These are phyloP conservation scores for Cicer chorassanicum DNA, from an alignment of 306 rosid species.

Conservation along the genomic window DNA sequence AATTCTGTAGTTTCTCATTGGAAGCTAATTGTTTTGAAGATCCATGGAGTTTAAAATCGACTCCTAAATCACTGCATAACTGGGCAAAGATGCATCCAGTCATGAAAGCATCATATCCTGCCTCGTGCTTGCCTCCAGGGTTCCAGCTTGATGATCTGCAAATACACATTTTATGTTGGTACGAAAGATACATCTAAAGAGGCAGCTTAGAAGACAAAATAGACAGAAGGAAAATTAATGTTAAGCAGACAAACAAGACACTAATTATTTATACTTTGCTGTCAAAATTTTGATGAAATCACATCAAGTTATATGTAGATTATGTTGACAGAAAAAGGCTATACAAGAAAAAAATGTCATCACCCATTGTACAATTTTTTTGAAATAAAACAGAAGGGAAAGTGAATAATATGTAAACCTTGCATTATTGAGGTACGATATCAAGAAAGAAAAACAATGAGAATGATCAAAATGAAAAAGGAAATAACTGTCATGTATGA, in stretches of 20 bases:
- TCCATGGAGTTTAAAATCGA: slow-evolving; percentile 57
- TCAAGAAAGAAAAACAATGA: slow-evolving; percentile 21
- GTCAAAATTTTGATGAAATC: slow-evolving; percentile 32
- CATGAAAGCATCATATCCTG: slow-evolving; percentile 98
- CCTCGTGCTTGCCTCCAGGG: slow-evolving; percentile 95
- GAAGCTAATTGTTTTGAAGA: slow-evolving; percentile 61
- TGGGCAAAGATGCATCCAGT: slow-evolving; percentile 91
- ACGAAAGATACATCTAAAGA: slow-evolving; percentile 18
- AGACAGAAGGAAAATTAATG: neutral
- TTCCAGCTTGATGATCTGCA: slow-evolving; percentile 91
- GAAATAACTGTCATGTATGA: slow-evolving; percentile 17
- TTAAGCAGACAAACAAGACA: slow-evolving; percentile 6
- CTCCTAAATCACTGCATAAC: slow-evolving; percentile 74
- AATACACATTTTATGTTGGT: slow-evolving; percentile 40
- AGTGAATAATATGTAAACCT: slow-evolving; percentile 14
- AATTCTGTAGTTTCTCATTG: slow-evolving; percentile 64
- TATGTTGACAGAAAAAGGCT: slow-evolving; percentile 7
- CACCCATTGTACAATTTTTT: neutral
- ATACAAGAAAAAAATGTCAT: slow-evolving; percentile 21
- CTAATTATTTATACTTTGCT: slow-evolving; percentile 1
- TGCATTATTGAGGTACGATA: neutral
- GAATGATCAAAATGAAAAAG: neutral
- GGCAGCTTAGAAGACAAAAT: slow-evolving; percentile 21
- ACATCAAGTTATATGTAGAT: slow-evolving; percentile 25
- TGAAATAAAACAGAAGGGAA: slow-evolving; percentile 11